A percentile compares a stretch with the other conserved stretches of the same genome.
Evolutionary conservation across 2,329 filamentous ascomycete species (phyloP).

Genomic region (Geosmithia flava): DNA sequence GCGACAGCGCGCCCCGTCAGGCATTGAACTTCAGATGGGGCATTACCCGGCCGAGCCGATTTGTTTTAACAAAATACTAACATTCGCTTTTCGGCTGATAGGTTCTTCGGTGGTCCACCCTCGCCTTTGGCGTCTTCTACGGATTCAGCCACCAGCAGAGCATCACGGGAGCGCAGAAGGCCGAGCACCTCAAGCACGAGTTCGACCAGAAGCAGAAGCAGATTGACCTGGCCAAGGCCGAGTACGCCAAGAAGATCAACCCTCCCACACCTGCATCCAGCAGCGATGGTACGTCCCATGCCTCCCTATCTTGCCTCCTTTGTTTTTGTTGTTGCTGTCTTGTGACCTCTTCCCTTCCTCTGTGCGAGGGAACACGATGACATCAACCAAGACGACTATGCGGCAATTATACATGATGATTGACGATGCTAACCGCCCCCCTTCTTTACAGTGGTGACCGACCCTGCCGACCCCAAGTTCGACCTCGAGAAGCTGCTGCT

Average conservation of each 20-base stretch:
- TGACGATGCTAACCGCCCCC: neutral
- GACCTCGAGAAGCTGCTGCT: conserved; percentile 80
- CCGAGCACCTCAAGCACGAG: conserved; percentile 61
- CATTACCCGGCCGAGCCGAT: conserved; percentile 2
- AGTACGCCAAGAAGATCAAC: conserved; percentile 69
- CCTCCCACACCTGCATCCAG: conserved; percentile 26
- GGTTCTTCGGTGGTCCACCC: conserved; percentile 95
- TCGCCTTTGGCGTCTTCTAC: conserved; percentile 86
- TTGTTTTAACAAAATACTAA: neutral
- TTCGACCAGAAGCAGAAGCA: conserved; percentile 84
- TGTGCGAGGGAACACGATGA: neutral
- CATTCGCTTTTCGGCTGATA: conserved; percentile 22
- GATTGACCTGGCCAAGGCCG: conserved; percentile 86
- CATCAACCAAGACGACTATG: neutral
- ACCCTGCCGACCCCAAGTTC: conserved; percentile 80
- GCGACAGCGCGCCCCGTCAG: neutral
- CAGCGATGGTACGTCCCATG: conserved; percentile 16
- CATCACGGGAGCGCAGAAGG: conserved; percentile 60
- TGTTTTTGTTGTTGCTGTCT: neutral
- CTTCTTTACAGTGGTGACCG: conserved; percentile 21
- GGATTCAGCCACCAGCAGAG: conserved; percentile 86
- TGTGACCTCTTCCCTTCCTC: neutral
- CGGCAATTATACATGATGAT: neutral
- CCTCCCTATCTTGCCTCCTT: neutral
- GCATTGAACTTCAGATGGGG: conserved; percentile 1